A percentile compares a stretch with the other conserved stretches of the same genome.
phyloP scores from a whole-genome alignment of 2,329 filamentous ascomycete genomes.

The Exophiala dermatitidis region DNA sequence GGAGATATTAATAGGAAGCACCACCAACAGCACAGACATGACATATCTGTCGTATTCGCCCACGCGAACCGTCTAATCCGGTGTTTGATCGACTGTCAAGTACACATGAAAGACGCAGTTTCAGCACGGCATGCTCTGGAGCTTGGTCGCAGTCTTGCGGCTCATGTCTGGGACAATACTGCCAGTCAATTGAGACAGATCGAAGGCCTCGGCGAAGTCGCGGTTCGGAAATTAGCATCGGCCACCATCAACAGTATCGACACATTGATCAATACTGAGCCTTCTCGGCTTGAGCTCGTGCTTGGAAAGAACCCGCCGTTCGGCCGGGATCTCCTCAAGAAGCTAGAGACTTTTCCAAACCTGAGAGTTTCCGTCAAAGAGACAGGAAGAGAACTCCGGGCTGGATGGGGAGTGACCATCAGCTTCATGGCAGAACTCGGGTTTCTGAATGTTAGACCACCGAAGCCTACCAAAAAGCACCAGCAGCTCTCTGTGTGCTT shows the following conservation, averaged over 20 bases:
- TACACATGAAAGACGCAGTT: constrained; percentile 56
- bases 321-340: constrained; percentile 61
- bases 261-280: constrained; percentile 59
- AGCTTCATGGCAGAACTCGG: constrained; percentile 61
- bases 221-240: constrained; percentile 64
- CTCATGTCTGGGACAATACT: constrained; percentile 73
- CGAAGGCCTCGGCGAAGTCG: constrained; percentile 65
- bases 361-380: constrained; percentile 50
- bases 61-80: constrained; percentile 63
- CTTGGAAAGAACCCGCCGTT: constrained; percentile 76
- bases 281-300: constrained; percentile 66
- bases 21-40: constrained; percentile 37
- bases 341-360: constrained; percentile 64
- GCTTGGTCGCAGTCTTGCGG: constrained; percentile 67
- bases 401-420: constrained; percentile 46
- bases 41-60: constrained; percentile 59
- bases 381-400: constrained; percentile 37
- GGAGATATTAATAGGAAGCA: constrained; percentile 52
- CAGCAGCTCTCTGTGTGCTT: constrained; percentile 61
- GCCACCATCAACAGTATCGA: constrained; percentile 66
- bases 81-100: constrained; percentile 69
- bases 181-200: constrained; percentile 77
- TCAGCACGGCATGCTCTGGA: constrained; percentile 65
- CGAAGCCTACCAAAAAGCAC: constrained; percentile 57
- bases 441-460: constrained; percentile 59